Evolutionary conservation across 768 basidiomycete genomes (phyloP).

Genomic region (Auricularia cornea): DNA sequence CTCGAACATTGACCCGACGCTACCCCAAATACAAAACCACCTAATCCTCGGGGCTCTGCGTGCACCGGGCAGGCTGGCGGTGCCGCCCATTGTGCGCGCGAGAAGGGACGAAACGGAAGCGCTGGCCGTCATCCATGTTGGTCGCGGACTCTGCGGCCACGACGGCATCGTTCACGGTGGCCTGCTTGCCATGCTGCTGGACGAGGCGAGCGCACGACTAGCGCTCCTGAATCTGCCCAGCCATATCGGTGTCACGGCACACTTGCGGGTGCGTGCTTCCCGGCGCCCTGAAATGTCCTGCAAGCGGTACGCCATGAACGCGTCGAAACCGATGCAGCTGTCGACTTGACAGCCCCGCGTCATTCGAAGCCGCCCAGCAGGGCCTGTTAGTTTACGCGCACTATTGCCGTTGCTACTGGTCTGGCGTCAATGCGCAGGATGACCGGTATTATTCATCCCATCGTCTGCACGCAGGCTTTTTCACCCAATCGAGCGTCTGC

Average conservation of each 20-base stretch:
- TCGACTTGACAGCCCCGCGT: too few relatives aligned
- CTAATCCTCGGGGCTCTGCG: constrained; percentile 78
- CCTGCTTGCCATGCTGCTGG: constrained; percentile 79
- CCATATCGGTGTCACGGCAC: constrained; percentile 89
- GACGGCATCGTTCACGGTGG: constrained; percentile 96
- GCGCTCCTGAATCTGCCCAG: constrained; percentile 81
- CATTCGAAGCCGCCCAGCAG: too few relatives aligned
- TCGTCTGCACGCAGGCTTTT: too few relatives aligned
- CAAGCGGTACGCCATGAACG: too few relatives aligned
- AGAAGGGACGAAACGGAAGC: constrained; percentile 70
- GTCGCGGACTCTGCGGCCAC: constrained; percentile 81
- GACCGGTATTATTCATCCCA: too few relatives aligned
- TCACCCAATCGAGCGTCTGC: too few relatives aligned
- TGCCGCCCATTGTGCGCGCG: constrained; percentile 68
- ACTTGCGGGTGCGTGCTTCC: constrained; percentile 30
- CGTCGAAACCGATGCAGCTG: too few relatives aligned
- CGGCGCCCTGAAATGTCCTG: too few relatives aligned
- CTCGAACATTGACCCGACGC: constrained; percentile 22
- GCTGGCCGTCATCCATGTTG: constrained; percentile 68
- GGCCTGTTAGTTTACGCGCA: too few relatives aligned
- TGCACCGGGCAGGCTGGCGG: constrained; percentile 79
- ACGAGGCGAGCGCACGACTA: constrained; percentile 73
- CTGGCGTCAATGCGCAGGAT: too few relatives aligned
- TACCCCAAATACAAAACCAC: constrained; percentile 71
- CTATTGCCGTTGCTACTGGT: too few relatives aligned